These are phyloP conservation scores for Polyplosphaeria fusca DNA, from an alignment of 495 filamentous ascomycete genomes.

Conservation along the genomic window DNA sequence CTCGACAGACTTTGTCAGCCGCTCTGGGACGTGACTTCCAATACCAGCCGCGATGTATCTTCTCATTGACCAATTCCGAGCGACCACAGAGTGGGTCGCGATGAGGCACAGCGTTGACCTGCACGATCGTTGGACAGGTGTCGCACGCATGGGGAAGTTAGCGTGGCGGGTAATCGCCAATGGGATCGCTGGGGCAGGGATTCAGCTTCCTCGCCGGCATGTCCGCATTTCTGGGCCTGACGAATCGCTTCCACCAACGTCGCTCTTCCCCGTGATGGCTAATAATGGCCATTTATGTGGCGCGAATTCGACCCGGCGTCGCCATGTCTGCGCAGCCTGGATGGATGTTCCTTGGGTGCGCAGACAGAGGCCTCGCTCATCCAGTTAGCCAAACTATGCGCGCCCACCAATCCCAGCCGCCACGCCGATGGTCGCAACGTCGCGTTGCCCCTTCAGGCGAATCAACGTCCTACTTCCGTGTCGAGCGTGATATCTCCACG, in stretches of 20 bases:
- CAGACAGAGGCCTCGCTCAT: background rate
- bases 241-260: background rate
- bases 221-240: conserved; percentile 2
- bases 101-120: background rate
- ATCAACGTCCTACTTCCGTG: background rate
- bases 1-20: conserved; percentile 1
- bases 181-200: background rate
- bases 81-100: background rate
- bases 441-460: background rate
- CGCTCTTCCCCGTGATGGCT: background rate
- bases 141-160: background rate
- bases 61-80: conserved; percentile 2
- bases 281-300: background rate
- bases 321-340: too few relatives aligned
- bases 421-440: background rate
- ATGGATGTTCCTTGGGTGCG: background rate
- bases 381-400: background rate
- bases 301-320: background rate
- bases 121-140: conserved; percentile 6
- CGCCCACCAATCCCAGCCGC: background rate
- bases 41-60: background rate
- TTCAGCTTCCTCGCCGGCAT: background rate
- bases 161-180: background rate
- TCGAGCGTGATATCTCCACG: background rate
- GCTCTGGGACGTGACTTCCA: background rate